These are phyloP conservation scores for Coelastrella sp. DNA, from an alignment of 139 green algal genomes.

Conservation along the genomic window DNA sequence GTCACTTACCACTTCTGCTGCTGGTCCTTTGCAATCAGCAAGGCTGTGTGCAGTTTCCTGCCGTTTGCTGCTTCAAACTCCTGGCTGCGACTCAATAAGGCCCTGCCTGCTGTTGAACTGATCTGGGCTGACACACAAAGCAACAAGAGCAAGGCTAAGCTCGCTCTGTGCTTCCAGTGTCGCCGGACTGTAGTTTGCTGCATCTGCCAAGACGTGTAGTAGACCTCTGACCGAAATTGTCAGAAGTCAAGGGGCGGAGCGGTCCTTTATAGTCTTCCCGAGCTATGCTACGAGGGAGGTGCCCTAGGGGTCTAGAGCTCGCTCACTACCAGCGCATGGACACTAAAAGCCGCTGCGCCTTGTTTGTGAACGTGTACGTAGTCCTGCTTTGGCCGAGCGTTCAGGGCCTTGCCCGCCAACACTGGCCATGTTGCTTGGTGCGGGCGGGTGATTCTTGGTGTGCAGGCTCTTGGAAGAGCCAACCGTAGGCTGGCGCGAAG, in stretches of 20 bases:
- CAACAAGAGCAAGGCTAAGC: not conserved
- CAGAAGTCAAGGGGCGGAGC: too few relatives aligned
- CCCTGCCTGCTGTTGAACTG: not conserved
- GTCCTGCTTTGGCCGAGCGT: not conserved
- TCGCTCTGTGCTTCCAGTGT: too few relatives aligned
- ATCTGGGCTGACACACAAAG: not conserved
- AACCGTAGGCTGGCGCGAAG: not conserved
- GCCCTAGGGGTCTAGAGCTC: too few relatives aligned
- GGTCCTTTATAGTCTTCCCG: too few relatives aligned
- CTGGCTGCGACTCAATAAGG: not conserved
- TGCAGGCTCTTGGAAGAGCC: not conserved
- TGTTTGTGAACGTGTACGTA: not conserved
- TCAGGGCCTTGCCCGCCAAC: not conserved
- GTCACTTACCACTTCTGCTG: not conserved
- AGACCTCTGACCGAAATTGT: too few relatives aligned
- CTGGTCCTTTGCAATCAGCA: not conserved
- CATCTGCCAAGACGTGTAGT: too few relatives aligned
- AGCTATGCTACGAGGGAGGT: too few relatives aligned
- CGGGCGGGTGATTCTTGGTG: not conserved
- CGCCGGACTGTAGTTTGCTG: too few relatives aligned
- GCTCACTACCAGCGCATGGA: too few relatives aligned
- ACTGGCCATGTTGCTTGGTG: not conserved
- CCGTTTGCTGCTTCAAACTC: not conserved
- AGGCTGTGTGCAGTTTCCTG: not conserved
- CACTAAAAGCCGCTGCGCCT: not conserved